Evolutionary conservation across 2,329 filamentous ascomycete species (phyloP), one percentile per base, ranked within the genome.

Genomic region (Fusarium algeriense): DNA sequence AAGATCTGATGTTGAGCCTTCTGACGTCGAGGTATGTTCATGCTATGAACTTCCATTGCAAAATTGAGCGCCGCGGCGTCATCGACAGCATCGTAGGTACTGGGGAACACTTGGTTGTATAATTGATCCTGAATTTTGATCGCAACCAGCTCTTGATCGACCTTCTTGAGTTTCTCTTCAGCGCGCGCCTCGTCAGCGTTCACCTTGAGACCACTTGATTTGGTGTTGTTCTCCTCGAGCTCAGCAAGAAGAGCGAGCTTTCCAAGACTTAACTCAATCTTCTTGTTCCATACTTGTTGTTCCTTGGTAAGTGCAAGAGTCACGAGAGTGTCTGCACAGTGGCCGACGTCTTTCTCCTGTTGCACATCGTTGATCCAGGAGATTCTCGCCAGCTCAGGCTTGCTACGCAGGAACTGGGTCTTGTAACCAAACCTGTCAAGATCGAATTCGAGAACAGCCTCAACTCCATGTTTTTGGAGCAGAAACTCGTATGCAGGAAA

Each of bases 311-410:
- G 83, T 1, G 93, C 94, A 23, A 95, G 85, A 11, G 89, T 84
- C 45, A 92, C 84, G 49, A 99, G 86, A 1, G 91, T 92, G 44
- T 89, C 83, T 8, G 92, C 91, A 14, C 95, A 95, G 60, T 89
- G 87, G 15, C 88, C 85, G 69, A 94, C 94, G 75, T 97, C 90
- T 64, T 90, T 86, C 78, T 96, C 93, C 28, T 88, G 87, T 66
- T 90, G 86, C 11, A 98, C 87, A 78, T 98, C 95, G 78, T 99
- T 97, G 82, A 99, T 97, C 96, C 96, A 99, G 52, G 91, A 91
- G 46, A 99, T 86, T 75, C 93, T 93, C 32, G 91, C 91, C 68
- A 94, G 89, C 68, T 90, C 87, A 0, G 90, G 88, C 70, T 90
- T 89, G 60, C 89, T 90, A 44, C 93, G 89, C 50, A 99, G 85